A percentile compares a stretch with the other conserved stretches of the same genome.
Evolutionary conservation across 768 basidiomycete species (phyloP).

Genomic region (Boletus reticulatus): DNA sequence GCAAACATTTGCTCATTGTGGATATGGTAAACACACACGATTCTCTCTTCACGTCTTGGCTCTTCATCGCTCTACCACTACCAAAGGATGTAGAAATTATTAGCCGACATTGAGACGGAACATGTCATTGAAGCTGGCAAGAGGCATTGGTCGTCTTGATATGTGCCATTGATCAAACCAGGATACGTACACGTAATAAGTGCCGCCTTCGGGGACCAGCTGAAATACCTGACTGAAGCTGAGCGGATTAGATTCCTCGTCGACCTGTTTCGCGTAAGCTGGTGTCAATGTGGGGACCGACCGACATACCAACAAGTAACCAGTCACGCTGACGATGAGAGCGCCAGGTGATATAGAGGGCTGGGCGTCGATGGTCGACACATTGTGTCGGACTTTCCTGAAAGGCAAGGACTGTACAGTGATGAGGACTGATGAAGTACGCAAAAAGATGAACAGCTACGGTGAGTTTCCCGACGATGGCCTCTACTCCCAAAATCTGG

Average conservation of each 20-base stretch:
- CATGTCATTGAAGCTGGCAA: slow-evolving; percentile 74
- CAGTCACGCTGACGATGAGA: slow-evolving; percentile 86
- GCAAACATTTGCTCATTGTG: slow-evolving; percentile 8
- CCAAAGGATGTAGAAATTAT: not conserved
- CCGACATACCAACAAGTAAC: slow-evolving; percentile 63
- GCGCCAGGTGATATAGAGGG: slow-evolving; percentile 62
- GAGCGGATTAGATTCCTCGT: slow-evolving; percentile 75
- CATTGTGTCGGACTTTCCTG: slow-evolving; percentile 72
- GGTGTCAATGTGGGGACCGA: not conserved
- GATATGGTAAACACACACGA: slow-evolving; percentile 13
- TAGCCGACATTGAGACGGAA: slow-evolving; percentile 84
- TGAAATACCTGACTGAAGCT: slow-evolving; percentile 95
- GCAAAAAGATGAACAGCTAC: slow-evolving; percentile 38
- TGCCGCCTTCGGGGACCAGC: slow-evolving; percentile 67
- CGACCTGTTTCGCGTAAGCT: slow-evolving; percentile 53
- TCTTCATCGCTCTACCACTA: slow-evolving; percentile 6
- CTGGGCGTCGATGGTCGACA: slow-evolving; percentile 85
- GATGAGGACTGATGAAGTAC: not conserved
- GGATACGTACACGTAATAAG: slow-evolving; percentile 80
- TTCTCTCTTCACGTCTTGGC: slow-evolving; percentile 15
- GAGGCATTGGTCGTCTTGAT: slow-evolving; percentile 7
- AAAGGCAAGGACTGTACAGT: slow-evolving; percentile 68
- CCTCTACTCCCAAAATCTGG: slow-evolving; percentile 49
- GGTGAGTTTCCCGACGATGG: slow-evolving; percentile 71
- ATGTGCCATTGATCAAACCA: not conserved